Evolutionary conservation across 768 basidiomycete genomes (phyloP), one percentile per base, ranked within the genome.

Genomic region (Leccinum truebloodii): DNA sequence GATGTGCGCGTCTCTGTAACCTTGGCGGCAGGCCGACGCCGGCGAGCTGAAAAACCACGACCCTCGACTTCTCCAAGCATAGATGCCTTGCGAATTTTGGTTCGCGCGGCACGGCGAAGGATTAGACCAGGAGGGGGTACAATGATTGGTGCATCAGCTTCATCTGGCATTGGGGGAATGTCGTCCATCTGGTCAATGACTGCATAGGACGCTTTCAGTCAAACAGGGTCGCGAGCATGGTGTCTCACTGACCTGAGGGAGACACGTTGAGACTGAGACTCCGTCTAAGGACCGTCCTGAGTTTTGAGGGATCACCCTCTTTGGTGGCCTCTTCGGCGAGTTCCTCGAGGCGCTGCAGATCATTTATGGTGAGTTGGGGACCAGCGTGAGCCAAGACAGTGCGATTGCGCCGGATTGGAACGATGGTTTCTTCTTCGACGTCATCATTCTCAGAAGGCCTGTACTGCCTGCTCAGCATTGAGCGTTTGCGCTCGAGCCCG

Each of bases 401-500:
- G 63, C 88, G 83, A 70, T 85, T 88, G 57, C 88, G 78, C 60
- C 84, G 83, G 46, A 92, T 77, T 20, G 89, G 88, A 52, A 92
- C 80, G 51, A 92, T 83, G 75, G 79, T 83, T 61, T 89, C 81
- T 54, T 84, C 83, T 71, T 92, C 92, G 41, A 87, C 80, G 20
- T 85, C 85, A 71, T 96, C 94, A 61, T 86, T 83, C 59, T 87
- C 85, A 44, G 83, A 76, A 22, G 97, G 97, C 54, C 85, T 83
- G 76, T 98, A 98, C 75, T 96, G 96, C 62, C 92, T 84, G 67
- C 92, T 92, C 28, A 99, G 85, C 95, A 98, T 95, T 2, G 93
- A 95, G 73, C 87, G 86, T 80, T 89, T 95, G 62, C 95, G 85
- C 41, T 83, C 86, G n/a, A 97, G 82, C 41, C 78, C 76, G 1